A percentile compares a stretch with the other conserved stretches of the same genome.
Conservation (phyloP, 2,329 filamentous ascomycete species). For the Aspergillus quadricinctus region DNA sequence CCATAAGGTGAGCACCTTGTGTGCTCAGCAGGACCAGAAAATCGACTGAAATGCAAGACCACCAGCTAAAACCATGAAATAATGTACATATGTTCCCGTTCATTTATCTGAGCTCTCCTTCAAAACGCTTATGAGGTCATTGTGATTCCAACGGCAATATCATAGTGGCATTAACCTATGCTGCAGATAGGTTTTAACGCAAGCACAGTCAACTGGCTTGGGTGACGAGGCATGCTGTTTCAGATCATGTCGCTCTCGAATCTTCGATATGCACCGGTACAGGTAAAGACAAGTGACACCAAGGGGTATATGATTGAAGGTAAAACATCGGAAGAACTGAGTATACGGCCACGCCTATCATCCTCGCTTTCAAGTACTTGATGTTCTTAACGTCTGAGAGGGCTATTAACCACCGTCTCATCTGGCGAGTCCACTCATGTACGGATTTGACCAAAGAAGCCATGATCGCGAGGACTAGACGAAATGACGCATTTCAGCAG, state of each 20-base stretch:
- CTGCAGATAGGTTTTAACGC: neutral
- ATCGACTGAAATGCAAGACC: neutral
- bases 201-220: neutral
- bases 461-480: neutral
- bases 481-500: neutral
- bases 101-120: neutral
- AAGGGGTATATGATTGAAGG: conserved; percentile 1
- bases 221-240: neutral
- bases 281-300: neutral
- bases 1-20: neutral
- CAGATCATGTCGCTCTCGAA: neutral
- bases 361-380: neutral
- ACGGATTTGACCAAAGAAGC: neutral
- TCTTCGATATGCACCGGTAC: neutral
- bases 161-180: neutral
- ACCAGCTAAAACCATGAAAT: neutral
- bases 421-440: neutral
- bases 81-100: neutral
- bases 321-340: neutral
- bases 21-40: neutral
- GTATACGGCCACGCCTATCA: neutral
- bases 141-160: neutral
- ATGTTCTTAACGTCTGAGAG: neutral
- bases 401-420: neutral
- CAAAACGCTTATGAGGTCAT: neutral